Percentiles rank a stretch among this genome's conserved stretches.
phyloP scores from a whole-genome alignment of 306 rosid species.

The Luffa aegyptiaca region DNA sequence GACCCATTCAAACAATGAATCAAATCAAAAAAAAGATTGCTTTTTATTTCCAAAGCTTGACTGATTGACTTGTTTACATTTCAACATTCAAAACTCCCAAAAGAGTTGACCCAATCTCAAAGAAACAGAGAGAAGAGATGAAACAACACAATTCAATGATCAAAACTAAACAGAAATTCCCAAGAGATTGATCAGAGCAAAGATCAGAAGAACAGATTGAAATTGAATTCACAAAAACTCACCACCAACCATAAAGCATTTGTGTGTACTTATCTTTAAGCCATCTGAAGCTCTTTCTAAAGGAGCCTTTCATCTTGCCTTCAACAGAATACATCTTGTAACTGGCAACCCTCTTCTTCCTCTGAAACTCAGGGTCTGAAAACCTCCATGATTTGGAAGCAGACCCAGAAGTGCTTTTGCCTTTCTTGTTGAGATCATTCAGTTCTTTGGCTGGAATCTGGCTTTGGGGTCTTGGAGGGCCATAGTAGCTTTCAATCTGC shows the following conservation, averaged over 20 bases:
- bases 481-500: conserved; percentile 61
- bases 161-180: background rate
- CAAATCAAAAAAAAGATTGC: background rate
- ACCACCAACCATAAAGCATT: conserved; percentile 66
- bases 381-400: conserved; percentile 39
- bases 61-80: conserved; percentile 1
- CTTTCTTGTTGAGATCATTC: conserved; percentile 27
- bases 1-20: background rate
- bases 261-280: conserved; percentile 63
- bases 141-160: background rate
- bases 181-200: too few relatives aligned
- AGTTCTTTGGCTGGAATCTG: conserved; percentile 26
- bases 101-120: background rate
- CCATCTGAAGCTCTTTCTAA: conserved; percentile 88
- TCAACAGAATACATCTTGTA: conserved; percentile 87
- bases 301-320: conserved; percentile 77
- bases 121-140: background rate
- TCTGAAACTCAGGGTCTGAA: conserved; percentile 64
- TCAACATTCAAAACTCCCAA: background rate
- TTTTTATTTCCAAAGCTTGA: background rate
- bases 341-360: conserved; percentile 79
- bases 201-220: too few relatives aligned
- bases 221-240: background rate
- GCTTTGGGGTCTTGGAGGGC: conserved; percentile 31
- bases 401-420: conserved; percentile 41